Evolutionary conservation across 2,329 filamentous ascomycete genomes (phyloP).

Genomic region (Dactylonectria macrodidyma): DNA sequence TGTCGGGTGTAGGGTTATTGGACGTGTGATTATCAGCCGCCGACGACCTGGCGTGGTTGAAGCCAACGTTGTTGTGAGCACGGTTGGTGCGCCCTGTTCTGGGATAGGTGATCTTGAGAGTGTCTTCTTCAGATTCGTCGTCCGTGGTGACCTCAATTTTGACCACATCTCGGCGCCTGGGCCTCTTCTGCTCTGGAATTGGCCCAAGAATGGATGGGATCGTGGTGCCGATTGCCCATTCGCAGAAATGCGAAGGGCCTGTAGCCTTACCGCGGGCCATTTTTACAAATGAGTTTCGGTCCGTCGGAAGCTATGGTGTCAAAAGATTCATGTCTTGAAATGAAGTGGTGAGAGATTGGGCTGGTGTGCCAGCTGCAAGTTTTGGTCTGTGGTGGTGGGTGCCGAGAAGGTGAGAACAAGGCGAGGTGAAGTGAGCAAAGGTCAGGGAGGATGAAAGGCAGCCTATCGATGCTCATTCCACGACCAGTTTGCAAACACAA

Average conservation of each 20-base stretch:
- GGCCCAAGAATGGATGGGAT: constrained; percentile 51
- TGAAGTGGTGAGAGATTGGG: neutral
- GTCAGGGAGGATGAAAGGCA: neutral
- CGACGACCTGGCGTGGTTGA: neutral
- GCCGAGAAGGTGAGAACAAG: neutral
- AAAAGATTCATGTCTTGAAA: neutral
- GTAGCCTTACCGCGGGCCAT: constrained; percentile 41
- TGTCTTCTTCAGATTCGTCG: constrained; percentile 66
- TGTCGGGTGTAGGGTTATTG: neutral
- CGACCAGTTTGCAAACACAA: neutral
- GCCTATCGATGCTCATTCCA: neutral
- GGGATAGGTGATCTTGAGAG: constrained; percentile 64
- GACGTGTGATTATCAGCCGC: too few relatives aligned
- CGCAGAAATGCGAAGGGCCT: constrained; percentile 52
- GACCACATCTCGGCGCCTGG: constrained; percentile 51
- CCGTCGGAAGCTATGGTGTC: neutral
- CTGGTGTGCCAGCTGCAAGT: neutral
- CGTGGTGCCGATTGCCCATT: constrained; percentile 59
- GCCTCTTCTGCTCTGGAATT: constrained; percentile 45
- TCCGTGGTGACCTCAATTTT: constrained; percentile 64
- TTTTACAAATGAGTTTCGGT: constrained; percentile 4
- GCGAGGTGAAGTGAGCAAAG: neutral
- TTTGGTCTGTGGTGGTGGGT: neutral
- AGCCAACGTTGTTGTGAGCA: neutral
- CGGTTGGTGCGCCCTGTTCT: constrained; percentile 49